Base-by-base conservation (phyloP, 768 basidiomycete species). In the Mycena rosella region DNA sequence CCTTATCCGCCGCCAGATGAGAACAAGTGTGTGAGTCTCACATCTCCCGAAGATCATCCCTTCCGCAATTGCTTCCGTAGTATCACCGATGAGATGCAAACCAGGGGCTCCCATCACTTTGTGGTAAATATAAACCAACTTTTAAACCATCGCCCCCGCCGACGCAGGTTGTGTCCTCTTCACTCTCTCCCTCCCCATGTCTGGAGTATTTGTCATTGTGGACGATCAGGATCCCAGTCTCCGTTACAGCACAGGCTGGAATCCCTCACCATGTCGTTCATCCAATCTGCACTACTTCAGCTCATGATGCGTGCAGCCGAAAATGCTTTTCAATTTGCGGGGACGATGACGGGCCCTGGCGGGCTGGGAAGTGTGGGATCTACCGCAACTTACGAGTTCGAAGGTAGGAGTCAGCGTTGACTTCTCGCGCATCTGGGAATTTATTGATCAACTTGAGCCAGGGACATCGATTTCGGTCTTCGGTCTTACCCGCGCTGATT, bases 401-500 rank as follows among this genome's bases (percentile, higher is more conserved):
- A 44, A n/a, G 42, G 42, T 44, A 3, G 5, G 20, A 20, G 10
- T n/a, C n/a, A 4, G 29, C 1, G 10, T 5, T 44, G n/a, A n/a
- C n/a, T n/a, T n/a, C n/a, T 20, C 38, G 5, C n/a, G 18, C 5
- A 6, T 5, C 3, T n/a, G 20, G 5, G 42, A 44, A 44, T 8
- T 18, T 18, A 40, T 40, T 6, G 7, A 20, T 44, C 3, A 44
- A n/a, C n/a, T n/a, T n/a, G n/a, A n/a, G 7, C 7, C 10, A 63
- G 53, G 62, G 15, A 55, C 62, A 5, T 63, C 62, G 27, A 63
- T 63, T 22, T 63, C 61, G 0, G 52, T 63, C 40, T 63, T 63
- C 24, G 42, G 10, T 20, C 29, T 24, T 3, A 18, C 54, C n/a
- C 27, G 4, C 15, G 42, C 52, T 15, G 54, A 63, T 54, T 10